These are phyloP conservation scores for Bryoglossum gracile DNA, from an alignment of 495 filamentous ascomycete genomes.

Conservation along the genomic window DNA sequence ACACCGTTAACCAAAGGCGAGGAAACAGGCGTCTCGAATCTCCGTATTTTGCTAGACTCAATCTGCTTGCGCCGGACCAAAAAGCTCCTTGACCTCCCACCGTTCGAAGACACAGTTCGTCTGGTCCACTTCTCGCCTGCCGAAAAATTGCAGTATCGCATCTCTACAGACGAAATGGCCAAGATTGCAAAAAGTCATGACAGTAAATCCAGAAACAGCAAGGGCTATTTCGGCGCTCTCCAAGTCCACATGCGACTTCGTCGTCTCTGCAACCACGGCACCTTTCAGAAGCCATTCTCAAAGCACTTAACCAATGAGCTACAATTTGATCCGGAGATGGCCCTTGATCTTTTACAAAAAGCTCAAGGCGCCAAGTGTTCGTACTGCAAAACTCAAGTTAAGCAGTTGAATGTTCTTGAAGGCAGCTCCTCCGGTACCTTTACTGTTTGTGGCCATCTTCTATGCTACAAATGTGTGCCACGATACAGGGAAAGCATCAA, in stretches of 20 bases:
- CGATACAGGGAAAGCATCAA: conserved; percentile 12
- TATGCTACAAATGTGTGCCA: conserved; percentile 27
- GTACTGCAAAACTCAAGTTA: neutral
- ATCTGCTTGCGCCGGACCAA: conserved; percentile 33
- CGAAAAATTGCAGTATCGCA: conserved; percentile 7
- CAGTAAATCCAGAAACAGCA: too few relatives aligned
- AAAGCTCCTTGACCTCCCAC: conserved; percentile 35
- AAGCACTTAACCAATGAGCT: too few relatives aligned
- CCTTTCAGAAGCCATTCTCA: conserved; percentile 33
- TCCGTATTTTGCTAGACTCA: conserved; percentile 31
- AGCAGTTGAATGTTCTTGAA: neutral
- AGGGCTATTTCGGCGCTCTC: conserved; percentile 31
- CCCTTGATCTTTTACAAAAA: conserved; percentile 5
- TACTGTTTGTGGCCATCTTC: conserved; percentile 28
- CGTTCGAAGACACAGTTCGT: neutral
- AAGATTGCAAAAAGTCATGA: neutral
- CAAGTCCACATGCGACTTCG: conserved; percentile 37
- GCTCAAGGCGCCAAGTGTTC: conserved; percentile 1
- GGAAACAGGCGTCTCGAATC: conserved; percentile 24
- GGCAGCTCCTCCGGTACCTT: conserved; percentile 4
- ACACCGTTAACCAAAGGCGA: conserved; percentile 19
- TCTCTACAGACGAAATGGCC: neutral
- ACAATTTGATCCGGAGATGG: conserved; percentile 15
- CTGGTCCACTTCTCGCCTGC: conserved; percentile 2
- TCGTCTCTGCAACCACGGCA: conserved; percentile 41